Conservation (phyloP, 2,329 filamentous ascomycete genomes). For the Ilyonectria mors-panacis region DNA sequence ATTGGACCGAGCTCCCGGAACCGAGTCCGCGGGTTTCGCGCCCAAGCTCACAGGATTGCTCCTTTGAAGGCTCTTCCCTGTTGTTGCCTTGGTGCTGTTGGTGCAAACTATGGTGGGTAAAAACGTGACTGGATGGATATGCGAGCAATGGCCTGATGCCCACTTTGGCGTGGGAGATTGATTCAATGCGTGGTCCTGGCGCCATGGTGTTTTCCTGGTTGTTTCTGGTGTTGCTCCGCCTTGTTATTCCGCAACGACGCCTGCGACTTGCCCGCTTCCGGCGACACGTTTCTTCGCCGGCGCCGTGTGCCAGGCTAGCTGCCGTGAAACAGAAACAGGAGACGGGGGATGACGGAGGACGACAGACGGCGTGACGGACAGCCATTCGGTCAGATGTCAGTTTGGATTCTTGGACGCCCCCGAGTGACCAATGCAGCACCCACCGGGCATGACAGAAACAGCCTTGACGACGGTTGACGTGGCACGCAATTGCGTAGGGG, state of each 20-base stretch:
- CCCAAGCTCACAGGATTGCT: constrained; percentile 12
- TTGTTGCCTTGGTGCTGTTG: not conserved
- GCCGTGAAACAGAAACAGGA: not conserved
- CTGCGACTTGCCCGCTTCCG: constrained; percentile 8
- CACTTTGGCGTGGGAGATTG: constrained; percentile 43
- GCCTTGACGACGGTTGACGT: constrained; percentile 42
- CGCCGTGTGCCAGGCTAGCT: not conserved
- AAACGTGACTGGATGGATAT: constrained; percentile 48
- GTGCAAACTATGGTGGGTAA: constrained; percentile 18
- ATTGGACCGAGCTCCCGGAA: constrained; percentile 45
- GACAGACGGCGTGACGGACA: constrained; percentile 2
- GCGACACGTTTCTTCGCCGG: constrained; percentile 10
- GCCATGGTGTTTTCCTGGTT: constrained; percentile 1
- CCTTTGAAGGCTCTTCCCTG: constrained; percentile 31
- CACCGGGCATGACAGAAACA: constrained; percentile 18
- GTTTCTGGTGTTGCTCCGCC: not conserved
- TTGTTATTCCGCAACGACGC: constrained; percentile 18
- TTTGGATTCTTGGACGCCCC: constrained; percentile 17
- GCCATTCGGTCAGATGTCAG: constrained; percentile 29
- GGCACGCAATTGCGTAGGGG: constrained; percentile 35
- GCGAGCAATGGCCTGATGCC: constrained; percentile 45
- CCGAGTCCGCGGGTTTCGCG: constrained; percentile 39
- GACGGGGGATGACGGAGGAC: not conserved
- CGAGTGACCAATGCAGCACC: constrained; percentile 23
- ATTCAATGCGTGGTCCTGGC: constrained; percentile 37